Conservation (phyloP, 2,329 filamentous ascomycete genomes). For the Phialophora tarda region DNA sequence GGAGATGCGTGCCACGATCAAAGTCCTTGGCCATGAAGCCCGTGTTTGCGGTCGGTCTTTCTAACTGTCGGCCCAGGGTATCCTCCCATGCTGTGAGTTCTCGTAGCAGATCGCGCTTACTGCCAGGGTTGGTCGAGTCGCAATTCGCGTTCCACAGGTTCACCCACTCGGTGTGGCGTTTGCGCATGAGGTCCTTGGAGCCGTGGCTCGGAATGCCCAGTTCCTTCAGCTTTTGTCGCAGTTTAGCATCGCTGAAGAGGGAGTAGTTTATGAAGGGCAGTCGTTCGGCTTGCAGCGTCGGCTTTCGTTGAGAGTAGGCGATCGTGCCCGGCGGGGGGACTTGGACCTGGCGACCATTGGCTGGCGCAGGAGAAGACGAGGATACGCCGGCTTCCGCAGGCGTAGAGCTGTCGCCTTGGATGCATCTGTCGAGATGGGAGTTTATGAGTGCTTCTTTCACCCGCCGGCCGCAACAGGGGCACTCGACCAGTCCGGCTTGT, state of each 20-base stretch:
- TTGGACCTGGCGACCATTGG: slow-evolving; percentile 16
- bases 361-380: slow-evolving; percentile 26
- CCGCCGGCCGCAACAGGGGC: slow-evolving; percentile 77
- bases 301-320: slow-evolving; percentile 34
- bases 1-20: slow-evolving; percentile 76
- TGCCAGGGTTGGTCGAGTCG: slow-evolving; percentile 76
- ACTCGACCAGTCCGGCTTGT: slow-evolving; percentile 79
- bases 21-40: slow-evolving; percentile 86
- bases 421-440: slow-evolving; percentile 76
- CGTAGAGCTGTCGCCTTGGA: slow-evolving; percentile 41
- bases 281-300: slow-evolving; percentile 55
- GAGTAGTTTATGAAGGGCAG: slow-evolving; percentile 85
- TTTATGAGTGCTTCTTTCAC: slow-evolving; percentile 84
- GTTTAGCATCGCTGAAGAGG: slow-evolving; percentile 76
- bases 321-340: slow-evolving; percentile 29
- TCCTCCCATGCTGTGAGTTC: slow-evolving; percentile 88
- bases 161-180: slow-evolving; percentile 88
- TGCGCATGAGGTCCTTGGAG: slow-evolving; percentile 71
- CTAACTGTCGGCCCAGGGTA: slow-evolving; percentile 68
- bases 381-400: slow-evolving; percentile 19
- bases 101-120: slow-evolving; percentile 71
- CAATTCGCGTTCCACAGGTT: slow-evolving; percentile 98
- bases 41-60: slow-evolving; percentile 21
- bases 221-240: slow-evolving; percentile 82
- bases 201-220: slow-evolving; percentile 77